A percentile compares a stretch with the other conserved stretches of the same genome.
These are phyloP conservation scores for Sclerotinia nivalis DNA, from an alignment of 2,329 filamentous ascomycete genomes.

Conservation along the genomic window DNA sequence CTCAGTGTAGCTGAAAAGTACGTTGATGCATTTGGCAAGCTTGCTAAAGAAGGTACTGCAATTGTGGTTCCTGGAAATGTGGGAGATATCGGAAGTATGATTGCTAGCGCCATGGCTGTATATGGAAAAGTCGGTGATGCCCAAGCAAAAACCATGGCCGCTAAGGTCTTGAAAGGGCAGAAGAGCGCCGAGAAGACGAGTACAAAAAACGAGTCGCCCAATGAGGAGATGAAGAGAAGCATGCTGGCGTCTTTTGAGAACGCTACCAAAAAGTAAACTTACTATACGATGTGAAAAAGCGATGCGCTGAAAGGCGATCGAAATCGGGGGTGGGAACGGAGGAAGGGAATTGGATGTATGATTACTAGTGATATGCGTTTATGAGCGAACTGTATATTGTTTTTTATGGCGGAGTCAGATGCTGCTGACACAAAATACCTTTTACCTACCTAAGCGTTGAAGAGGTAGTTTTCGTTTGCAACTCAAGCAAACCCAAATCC, in stretches of 20 bases:
- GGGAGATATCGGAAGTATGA: slow-evolving; percentile 94
- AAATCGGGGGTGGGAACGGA: slow-evolving; percentile 15
- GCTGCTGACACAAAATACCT: slow-evolving; percentile 16
- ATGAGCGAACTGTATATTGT: slow-evolving; percentile 15
- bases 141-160: slow-evolving; percentile 68
- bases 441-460: slow-evolving; percentile 7
- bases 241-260: slow-evolving; percentile 52
- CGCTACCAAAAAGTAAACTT: slow-evolving; percentile 39
- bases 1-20: slow-evolving; percentile 95
- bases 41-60: slow-evolving; percentile 93
- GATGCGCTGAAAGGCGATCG: not conserved
- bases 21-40: slow-evolving; percentile 87
- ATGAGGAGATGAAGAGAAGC: slow-evolving; percentile 48
- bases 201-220: slow-evolving; percentile 38
- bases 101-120: slow-evolving; percentile 90
- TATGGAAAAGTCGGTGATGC: slow-evolving; percentile 89
- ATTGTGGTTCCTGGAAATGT: slow-evolving; percentile 97
- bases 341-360: slow-evolving; percentile 18
- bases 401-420: slow-evolving; percentile 20
- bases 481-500: slow-evolving; percentile 11
- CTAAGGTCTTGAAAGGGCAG: slow-evolving; percentile 48
- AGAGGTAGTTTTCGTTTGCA: slow-evolving; percentile 10
- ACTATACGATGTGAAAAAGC: slow-evolving; percentile 1
- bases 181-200: slow-evolving; percentile 39
- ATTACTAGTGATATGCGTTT: slow-evolving; percentile 15